Conservation (phyloP, 495 filamentous ascomycete genomes). For the Pseudotulostoma volvatum region DNA sequence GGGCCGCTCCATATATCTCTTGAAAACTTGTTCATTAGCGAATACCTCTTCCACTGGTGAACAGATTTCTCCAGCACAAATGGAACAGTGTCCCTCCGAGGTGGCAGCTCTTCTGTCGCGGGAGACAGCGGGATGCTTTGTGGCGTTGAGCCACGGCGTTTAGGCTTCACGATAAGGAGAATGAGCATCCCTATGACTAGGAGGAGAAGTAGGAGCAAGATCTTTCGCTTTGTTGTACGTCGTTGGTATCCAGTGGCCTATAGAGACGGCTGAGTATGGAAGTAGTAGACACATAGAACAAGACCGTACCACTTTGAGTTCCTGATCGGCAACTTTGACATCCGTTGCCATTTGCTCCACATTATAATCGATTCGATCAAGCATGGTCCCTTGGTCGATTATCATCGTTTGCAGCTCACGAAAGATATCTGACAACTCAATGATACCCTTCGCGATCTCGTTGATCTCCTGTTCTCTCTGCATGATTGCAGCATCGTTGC, state of each 20-base stretch:
- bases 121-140: constrained; percentile 11
- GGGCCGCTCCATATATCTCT: constrained; percentile 25
- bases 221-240: constrained; percentile 74
- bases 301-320: constrained; percentile 57
- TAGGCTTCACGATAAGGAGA: constrained; percentile 70
- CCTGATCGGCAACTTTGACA: constrained; percentile 82
- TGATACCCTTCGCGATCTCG: constrained; percentile 93
- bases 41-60: constrained; percentile 12
- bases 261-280: neutral
- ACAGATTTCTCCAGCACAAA: constrained; percentile 3
- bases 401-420: constrained; percentile 92
- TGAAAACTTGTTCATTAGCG: constrained; percentile 11
- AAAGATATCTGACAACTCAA: constrained; percentile 91
- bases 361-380: constrained; percentile 97
- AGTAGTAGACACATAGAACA: neutral
- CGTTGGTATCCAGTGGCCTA: constrained; percentile 74
- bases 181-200: constrained; percentile 78
- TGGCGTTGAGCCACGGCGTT: constrained; percentile 21
- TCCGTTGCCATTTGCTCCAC: constrained; percentile 81
- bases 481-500: constrained; percentile 70
- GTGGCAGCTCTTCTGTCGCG: constrained; percentile 2
- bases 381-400: constrained; percentile 95
- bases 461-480: constrained; percentile 96
- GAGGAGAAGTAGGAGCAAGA: constrained; percentile 71
- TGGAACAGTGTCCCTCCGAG: too few species aligned